A percentile compares a stretch with the other conserved stretches of the same genome.
Evolutionary conservation across 2,329 filamentous ascomycete genomes (phyloP).

Genomic region (Septoria linicola): DNA sequence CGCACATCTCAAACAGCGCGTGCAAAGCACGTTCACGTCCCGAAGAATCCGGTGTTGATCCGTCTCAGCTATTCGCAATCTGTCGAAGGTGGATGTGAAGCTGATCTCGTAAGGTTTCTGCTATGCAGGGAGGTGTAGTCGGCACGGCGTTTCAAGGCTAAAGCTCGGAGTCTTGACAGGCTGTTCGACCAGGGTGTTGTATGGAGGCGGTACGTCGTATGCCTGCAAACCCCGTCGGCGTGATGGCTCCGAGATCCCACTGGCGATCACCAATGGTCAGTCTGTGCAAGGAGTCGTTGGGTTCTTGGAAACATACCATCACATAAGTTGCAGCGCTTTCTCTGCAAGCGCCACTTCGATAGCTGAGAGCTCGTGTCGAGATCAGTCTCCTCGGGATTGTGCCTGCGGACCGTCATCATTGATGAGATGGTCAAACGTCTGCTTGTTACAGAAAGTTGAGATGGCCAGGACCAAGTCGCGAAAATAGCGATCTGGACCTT

Average conservation of each 20-base stretch:
- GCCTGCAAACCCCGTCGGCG: background rate
- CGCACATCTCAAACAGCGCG: constrained; percentile 11
- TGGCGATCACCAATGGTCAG: background rate
- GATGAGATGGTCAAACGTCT: background rate
- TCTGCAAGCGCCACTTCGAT: background rate
- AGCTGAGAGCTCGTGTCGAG: background rate
- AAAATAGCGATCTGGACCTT: too few species aligned
- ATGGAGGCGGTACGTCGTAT: too few species aligned
- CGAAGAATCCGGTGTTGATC: background rate
- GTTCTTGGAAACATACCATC: background rate
- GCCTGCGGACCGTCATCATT: background rate
- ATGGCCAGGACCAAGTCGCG: too few species aligned
- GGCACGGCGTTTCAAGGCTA: background rate
- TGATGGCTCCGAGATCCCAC: background rate
- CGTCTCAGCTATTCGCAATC: background rate
- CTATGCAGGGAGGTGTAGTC: background rate
- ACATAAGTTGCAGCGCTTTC: background rate
- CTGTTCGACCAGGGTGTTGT: background rate
- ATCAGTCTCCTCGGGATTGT: background rate
- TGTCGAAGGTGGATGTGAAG: constrained; percentile 4
- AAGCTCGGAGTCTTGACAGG: background rate
- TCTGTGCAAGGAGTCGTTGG: background rate
- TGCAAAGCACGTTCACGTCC: background rate
- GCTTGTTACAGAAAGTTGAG: too few species aligned
- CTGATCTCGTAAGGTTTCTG: background rate